Base-by-base conservation (phyloP, 148 eudicot species). In the Amaranthus palmeri region DNA sequence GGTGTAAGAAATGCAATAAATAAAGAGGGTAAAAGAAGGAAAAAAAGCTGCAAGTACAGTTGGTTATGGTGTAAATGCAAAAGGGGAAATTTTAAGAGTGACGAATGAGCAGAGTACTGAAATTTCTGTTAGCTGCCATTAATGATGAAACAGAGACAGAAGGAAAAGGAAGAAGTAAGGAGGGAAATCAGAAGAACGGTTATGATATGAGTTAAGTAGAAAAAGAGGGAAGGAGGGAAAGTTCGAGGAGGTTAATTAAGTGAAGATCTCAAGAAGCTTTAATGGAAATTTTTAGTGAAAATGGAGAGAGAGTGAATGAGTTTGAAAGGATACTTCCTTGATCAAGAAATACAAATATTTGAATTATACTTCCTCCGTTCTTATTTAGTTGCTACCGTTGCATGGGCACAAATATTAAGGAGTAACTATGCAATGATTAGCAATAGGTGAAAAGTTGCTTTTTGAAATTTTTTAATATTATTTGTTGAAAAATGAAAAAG, bases 231-330 rank as follows among this genome's bases (percentile, higher is more conserved):
- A 72, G 80, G 68, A 48, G 72, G 84, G 91, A 76, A 85, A 86
- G 44, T 86, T 86, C 91, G 71, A 78, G 76, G 73, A 79, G 75
- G 43, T 40, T 10, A n/a, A n/a, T n/a, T n/a, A 79, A 70, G 75
- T 84, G 89, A 90, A 78, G 91, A 90, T 90, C 92, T 90, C 96
- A 77, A 88, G 81, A 72, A 17, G 15, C 10, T 6, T 51, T 40
- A 51, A 9, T 50, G 18, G 15, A 58, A 7, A 40, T 53, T 68
- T 69, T 71, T 25, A 42, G 36, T 15, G 18, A 47, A 13, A 14
- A 52, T 3, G 36, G 54, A 2, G 67, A 45, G 67, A 13, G 66
- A 43, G 67, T 10, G 42, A 45, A 10, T 61, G 43, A 17, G 6
- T 17, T 15, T 61, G 67, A 67, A 68, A 53, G 85, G 80, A 74